Conservation (phyloP, 495 filamentous ascomycete genomes). For the Annulohypoxylon stygium region DNA sequence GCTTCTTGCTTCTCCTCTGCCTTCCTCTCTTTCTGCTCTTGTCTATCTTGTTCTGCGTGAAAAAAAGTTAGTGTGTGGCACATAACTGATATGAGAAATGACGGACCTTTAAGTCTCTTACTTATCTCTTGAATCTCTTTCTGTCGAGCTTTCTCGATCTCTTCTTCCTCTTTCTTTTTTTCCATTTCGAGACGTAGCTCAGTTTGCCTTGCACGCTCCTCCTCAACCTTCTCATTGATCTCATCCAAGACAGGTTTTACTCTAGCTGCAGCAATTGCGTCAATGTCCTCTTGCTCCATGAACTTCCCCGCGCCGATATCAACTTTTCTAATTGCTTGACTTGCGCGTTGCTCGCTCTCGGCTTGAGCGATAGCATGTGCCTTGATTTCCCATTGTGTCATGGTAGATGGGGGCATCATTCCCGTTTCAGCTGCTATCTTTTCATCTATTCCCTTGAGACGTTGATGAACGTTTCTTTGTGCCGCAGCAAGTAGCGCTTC, state of each 20-base stretch:
- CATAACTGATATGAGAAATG: not conserved
- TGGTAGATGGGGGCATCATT: conserved; percentile 74
- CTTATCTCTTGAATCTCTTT: conserved; percentile 61
- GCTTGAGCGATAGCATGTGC: conserved; percentile 75
- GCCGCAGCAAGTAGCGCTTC: conserved; percentile 81
- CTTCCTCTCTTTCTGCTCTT: conserved; percentile 60
- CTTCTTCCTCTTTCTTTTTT: conserved; percentile 59
- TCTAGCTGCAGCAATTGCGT: conserved; percentile 80
- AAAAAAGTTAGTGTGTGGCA: conserved; percentile 35
- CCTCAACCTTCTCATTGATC: conserved; percentile 81
- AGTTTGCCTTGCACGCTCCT: conserved; percentile 70
- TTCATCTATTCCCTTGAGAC: conserved; percentile 82
- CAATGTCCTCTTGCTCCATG: conserved; percentile 82
- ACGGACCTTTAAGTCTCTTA: conserved; percentile 60
- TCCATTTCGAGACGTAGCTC: conserved; percentile 64
- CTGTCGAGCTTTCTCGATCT: conserved; percentile 59
- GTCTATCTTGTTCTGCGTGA: conserved; percentile 63
- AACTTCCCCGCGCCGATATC: conserved; percentile 85
- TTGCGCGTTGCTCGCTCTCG: conserved; percentile 69
- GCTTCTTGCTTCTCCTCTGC: conserved; percentile 66
- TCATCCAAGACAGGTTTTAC: conserved; percentile 94
- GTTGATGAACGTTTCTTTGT: conserved; percentile 83
- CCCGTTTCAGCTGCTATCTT: conserved; percentile 81
- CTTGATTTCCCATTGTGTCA: conserved; percentile 83
- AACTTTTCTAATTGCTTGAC: conserved; percentile 70